phyloP scores from a whole-genome alignment of 306 rosid genomes.

The Cicer chorassanicum region DNA sequence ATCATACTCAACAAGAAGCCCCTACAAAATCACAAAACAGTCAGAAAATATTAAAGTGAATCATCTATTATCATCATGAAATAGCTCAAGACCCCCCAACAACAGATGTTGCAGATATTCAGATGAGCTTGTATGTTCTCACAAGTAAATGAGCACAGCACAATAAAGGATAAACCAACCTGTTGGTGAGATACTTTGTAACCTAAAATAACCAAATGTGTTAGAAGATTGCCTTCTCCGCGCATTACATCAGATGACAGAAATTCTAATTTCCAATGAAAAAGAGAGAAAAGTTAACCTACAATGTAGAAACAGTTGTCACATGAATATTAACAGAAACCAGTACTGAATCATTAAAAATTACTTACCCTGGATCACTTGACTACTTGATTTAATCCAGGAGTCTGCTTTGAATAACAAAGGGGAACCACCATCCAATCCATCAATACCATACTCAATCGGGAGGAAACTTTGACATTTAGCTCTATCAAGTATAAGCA shows the following conservation, averaged over 20 bases:
- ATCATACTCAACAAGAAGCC: conserved; percentile 75
- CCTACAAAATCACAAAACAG: conserved; percentile 58
- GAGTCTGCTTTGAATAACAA: conserved; percentile 67
- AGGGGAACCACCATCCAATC: conserved; percentile 97
- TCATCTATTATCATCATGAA: not conserved
- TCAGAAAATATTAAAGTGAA: conserved; percentile 21
- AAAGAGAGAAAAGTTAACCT: conserved; percentile 54
- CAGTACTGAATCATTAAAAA: conserved; percentile 18
- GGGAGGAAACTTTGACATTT: conserved; percentile 84
- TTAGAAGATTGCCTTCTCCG: conserved; percentile 89
- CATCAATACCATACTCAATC: conserved; percentile 86
- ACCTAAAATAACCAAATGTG: conserved; percentile 75
- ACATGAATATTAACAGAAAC: conserved; percentile 35
- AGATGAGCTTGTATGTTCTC: not conserved
- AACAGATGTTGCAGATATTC: not conserved
- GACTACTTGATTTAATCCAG: conserved; percentile 73
- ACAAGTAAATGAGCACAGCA: conserved; percentile 37
- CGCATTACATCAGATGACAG: conserved; percentile 83
- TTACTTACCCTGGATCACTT: conserved; percentile 71
- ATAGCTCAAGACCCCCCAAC: not conserved
- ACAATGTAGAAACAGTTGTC: conserved; percentile 30
- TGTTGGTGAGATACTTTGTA: conserved; percentile 83
- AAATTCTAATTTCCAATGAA: conserved; percentile 71
- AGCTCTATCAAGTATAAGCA: conserved; percentile 80
- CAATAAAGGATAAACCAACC: conserved; percentile 54